These are phyloP conservation scores for Leccinum disarticulatum DNA, from an alignment of 768 basidiomycete genomes.

Conservation along the genomic window DNA sequence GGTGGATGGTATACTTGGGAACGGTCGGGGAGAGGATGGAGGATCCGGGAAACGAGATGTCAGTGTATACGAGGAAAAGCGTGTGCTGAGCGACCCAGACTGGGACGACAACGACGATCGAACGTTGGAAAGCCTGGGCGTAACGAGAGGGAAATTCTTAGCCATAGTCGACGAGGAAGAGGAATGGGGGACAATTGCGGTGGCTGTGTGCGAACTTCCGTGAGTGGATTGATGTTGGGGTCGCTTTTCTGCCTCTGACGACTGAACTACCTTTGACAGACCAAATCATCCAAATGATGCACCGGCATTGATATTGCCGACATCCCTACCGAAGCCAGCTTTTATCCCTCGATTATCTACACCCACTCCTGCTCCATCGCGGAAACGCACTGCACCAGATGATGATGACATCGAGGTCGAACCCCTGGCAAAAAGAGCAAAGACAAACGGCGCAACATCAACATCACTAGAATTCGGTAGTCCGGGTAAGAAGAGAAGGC, in stretches of 20 bases:
- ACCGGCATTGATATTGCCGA: conserved; percentile 61
- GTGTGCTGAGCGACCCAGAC: conserved; percentile 88
- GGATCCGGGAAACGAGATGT: conserved; percentile 55
- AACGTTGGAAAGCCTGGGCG: conserved; percentile 78
- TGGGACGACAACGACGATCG: conserved; percentile 86
- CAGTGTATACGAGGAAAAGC: conserved; percentile 82
- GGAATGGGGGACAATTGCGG: conserved; percentile 65
- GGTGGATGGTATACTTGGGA: conserved; percentile 64
- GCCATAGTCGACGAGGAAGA: conserved; percentile 88
- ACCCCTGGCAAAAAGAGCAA: conserved; percentile 57
- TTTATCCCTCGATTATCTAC: conserved; percentile 41
- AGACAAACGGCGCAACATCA: conserved; percentile 30
- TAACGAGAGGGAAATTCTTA: conserved; percentile 83
- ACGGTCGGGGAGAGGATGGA: conserved; percentile 34
- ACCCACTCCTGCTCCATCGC: conserved; percentile 41
- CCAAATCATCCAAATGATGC: conserved; percentile 54
- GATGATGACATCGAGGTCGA: conserved; percentile 57
- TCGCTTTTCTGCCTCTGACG: background rate
- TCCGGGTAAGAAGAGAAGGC: conserved; percentile 60
- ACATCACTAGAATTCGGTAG: conserved; percentile 34
- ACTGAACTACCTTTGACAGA: conserved; percentile 32
- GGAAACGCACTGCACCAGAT: conserved; percentile 60
- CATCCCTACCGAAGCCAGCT: conserved; percentile 59
- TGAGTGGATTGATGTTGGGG: conserved; percentile 39
- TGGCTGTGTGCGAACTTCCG: conserved; percentile 71